Evolutionary conservation across 75 land plant species (phyloP).

Genomic region (Chamaecyparis obtusa): DNA sequence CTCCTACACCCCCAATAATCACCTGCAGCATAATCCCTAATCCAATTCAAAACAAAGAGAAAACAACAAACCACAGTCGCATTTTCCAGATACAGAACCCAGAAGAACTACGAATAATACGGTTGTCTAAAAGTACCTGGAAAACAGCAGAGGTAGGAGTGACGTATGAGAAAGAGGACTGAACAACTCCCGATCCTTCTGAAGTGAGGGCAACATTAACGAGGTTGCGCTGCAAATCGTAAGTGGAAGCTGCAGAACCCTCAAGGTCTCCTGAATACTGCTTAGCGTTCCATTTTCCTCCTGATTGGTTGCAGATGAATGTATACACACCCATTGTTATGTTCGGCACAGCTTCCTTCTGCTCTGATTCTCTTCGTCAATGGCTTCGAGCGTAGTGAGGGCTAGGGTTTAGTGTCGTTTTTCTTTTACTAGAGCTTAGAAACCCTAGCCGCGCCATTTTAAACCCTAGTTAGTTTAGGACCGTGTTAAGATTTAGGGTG

Average conservation of each 20-base stretch:
- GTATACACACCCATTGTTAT: constrained; percentile 11
- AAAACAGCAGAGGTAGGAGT: constrained; percentile 76
- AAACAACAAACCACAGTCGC: not conserved
- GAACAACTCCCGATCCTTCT: constrained; percentile 69
- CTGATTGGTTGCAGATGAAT: constrained; percentile 17
- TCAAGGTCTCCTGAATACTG: constrained; percentile 73
- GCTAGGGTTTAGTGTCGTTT: not conserved
- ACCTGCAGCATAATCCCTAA: constrained; percentile 39
- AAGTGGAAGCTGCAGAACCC: constrained; percentile 50
- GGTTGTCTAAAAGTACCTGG: constrained; percentile 37
- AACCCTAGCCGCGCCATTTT: not conserved
- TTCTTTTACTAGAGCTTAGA: not conserved
- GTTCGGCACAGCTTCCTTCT: not conserved
- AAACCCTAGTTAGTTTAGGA: not conserved
- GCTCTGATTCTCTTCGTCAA: not conserved
- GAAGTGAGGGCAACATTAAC: constrained; percentile 39
- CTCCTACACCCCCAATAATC: constrained; percentile 62
- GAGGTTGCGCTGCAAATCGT: constrained; percentile 57
- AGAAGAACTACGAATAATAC: not conserved
- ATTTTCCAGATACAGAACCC: not conserved
- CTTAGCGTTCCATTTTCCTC: constrained; percentile 68
- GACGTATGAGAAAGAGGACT: constrained; percentile 63
- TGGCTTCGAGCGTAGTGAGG: not conserved
- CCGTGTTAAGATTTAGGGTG: not conserved
- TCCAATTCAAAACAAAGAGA: not conserved